These are phyloP conservation scores for Saksenaea vasiformis DNA, from an alignment of 371 early-diverging fungal species.

Conservation along the genomic window DNA sequence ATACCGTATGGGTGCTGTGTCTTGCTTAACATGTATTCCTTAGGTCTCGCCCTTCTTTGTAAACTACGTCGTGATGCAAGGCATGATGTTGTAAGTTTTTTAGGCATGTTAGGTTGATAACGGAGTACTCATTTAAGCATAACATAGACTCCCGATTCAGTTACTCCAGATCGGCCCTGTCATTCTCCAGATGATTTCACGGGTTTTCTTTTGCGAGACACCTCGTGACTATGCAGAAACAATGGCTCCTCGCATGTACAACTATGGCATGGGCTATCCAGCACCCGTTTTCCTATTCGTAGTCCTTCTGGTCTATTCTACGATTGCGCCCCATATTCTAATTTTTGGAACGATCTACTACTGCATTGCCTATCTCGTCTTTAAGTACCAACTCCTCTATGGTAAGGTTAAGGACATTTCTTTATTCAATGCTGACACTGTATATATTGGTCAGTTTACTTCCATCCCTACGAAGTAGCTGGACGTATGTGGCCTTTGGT, in stretches of 20 bases:
- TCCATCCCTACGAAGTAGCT: constrained; percentile 79
- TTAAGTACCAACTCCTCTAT: constrained; percentile 74
- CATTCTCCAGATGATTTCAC: constrained; percentile 52
- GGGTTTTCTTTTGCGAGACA: constrained; percentile 59
- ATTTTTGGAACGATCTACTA: constrained; percentile 79
- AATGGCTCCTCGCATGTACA: constrained; percentile 63
- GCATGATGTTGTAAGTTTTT: constrained; percentile 53
- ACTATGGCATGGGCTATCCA: constrained; percentile 72
- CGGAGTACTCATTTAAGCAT: not conserved
- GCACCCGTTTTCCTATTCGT: constrained; percentile 75
- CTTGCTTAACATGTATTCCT: not conserved
- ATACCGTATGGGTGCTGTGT: not conserved
- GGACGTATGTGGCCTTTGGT: constrained; percentile 78
- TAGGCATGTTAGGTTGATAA: not conserved
- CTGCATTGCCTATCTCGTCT: constrained; percentile 69
- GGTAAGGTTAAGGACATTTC: constrained; percentile 33
- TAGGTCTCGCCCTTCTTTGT: constrained; percentile 68
- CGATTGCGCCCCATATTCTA: constrained; percentile 78
- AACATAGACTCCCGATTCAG: constrained; percentile 57
- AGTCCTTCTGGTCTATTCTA: constrained; percentile 78
- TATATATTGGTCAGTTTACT: constrained; percentile 51
- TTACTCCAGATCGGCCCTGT: constrained; percentile 63
- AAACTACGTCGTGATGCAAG: constrained; percentile 63
- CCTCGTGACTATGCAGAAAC: constrained; percentile 71
- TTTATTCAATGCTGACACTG: not conserved